Evolutionary conservation across 2,329 filamentous ascomycete genomes (phyloP).

Genomic region (Penicillium sp.): DNA sequence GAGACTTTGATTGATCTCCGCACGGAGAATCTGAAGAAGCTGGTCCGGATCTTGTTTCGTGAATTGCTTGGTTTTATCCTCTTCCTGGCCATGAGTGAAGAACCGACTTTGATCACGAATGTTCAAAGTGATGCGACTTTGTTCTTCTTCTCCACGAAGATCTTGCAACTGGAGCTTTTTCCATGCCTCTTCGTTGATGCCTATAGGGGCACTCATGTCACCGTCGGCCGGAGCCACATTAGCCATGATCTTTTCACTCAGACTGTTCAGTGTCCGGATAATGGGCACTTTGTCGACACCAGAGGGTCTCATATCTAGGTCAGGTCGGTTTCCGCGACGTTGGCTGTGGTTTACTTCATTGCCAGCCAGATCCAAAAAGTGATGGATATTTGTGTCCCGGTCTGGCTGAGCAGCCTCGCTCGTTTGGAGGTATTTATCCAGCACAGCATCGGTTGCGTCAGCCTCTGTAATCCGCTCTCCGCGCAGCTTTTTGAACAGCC

Average conservation of each 20-base stretch:
- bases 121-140: constrained; percentile 77
- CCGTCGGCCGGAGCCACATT: constrained; percentile 76
- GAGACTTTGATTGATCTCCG: constrained; percentile 53
- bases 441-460: constrained; percentile 72
- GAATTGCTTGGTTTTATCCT: constrained; percentile 56
- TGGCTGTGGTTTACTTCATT: constrained; percentile 95
- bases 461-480: constrained; percentile 80
- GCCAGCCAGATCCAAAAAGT: constrained; percentile 86
- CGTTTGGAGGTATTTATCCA: constrained; percentile 80
- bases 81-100: constrained; percentile 57
- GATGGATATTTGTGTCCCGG: constrained; percentile 66
- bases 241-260: constrained; percentile 91
- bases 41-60: constrained; percentile 67
- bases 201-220: constrained; percentile 63
- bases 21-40: constrained; percentile 63
- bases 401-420: constrained; percentile 58
- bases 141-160: constrained; percentile 69
- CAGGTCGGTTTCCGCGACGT: constrained; percentile 79
- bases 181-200: constrained; percentile 70
- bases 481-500: constrained; percentile 84
- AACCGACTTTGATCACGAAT: constrained; percentile 85
- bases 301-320: constrained; percentile 81
- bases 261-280: constrained; percentile 79
- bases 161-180: constrained; percentile 75
- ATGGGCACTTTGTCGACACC: constrained; percentile 78